Evolutionary conservation across 371 early-diverging fungal species (phyloP), one percentile per base, ranked within the genome.

Genomic region (Mortierella sp.): DNA sequence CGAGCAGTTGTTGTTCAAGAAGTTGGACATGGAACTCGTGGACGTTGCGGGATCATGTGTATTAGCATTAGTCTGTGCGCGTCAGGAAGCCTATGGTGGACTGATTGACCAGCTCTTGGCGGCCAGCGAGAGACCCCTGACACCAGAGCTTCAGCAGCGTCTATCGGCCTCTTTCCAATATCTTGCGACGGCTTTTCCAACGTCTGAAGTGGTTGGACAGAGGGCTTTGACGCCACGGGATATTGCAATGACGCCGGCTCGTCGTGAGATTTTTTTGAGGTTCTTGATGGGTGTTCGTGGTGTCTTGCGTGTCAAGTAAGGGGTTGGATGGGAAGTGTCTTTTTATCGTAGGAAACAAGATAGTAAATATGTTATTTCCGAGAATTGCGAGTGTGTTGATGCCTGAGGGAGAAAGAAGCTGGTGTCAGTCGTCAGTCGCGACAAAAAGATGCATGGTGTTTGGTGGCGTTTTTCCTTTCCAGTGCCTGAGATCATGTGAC

Each of bases 221-320:
- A 69, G 86, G 37, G 59, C 73, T 55, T 28, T 82, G 78, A 80
- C 82, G 21, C 54, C 50, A 5, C 55, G 82, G n/a, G 82, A 82
- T 69, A 75, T 86, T 61, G 81, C 81, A 16, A 82, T 83, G 87
- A 80, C 81, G 8, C 73, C 87, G 31, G 83, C 67, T 14, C 90
- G 92, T 72, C 82, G 90, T 70, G 91, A 92, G 71, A 88, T 89
- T 5, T 85, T 94, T 61, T 75, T 91, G 72, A 82, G 86, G 55
- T 93, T 93, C 74, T 80, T 94, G 79, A 90, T 93, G 91, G 89
- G 93, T 75, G 94, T 92, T 5, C 89, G 95, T 59, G 95, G 94
- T 64, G 91, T 94, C 14, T 83, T 94, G 72, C 88, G 95, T 54
- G 90, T 93, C 26, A 92, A 93, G 88, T 94, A 89, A 88, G 73